These are phyloP conservation scores for Exophiala calicioides DNA, from an alignment of 2,329 filamentous ascomycete genomes.

Conservation along the genomic window DNA sequence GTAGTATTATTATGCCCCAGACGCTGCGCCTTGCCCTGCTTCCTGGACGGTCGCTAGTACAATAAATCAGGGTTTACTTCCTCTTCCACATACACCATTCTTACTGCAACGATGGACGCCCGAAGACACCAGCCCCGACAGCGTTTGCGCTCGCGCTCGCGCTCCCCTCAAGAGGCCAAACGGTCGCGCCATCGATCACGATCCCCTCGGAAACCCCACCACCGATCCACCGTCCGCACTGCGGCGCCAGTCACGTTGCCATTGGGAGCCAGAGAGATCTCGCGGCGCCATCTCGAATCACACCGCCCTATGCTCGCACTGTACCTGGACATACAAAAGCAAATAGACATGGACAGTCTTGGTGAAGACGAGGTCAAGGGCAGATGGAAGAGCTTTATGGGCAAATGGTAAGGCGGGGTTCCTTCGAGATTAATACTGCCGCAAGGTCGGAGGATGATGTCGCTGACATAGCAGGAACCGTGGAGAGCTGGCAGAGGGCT, in stretches of 20 bases:
- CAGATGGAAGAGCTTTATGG: conserved; percentile 89
- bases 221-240: no score
- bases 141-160: conserved; percentile 17
- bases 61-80: no score
- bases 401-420: conserved; percentile 69
- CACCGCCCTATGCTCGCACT: conserved; percentile 75
- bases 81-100: no score
- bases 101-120: background rate
- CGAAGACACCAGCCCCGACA: conserved; percentile 11
- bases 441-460: background rate
- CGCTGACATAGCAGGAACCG: conserved; percentile 64
- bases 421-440: background rate
- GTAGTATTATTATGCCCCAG: no score
- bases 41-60: no score
- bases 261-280: conserved; percentile 64
- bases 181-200: conserved; percentile 15
- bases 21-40: no score
- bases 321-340: conserved; percentile 88
- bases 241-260: no score
- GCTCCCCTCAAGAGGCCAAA: conserved; percentile 23
- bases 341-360: conserved; percentile 66
- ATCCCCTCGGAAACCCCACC: conserved; percentile 10
- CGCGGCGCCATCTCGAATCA: conserved; percentile 65
- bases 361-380: conserved; percentile 75
- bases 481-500: conserved; percentile 81